These are phyloP conservation scores for Aspergillus fumigatus DNA, from an alignment of 2,329 filamentous ascomycete genomes.

Conservation along the genomic window DNA sequence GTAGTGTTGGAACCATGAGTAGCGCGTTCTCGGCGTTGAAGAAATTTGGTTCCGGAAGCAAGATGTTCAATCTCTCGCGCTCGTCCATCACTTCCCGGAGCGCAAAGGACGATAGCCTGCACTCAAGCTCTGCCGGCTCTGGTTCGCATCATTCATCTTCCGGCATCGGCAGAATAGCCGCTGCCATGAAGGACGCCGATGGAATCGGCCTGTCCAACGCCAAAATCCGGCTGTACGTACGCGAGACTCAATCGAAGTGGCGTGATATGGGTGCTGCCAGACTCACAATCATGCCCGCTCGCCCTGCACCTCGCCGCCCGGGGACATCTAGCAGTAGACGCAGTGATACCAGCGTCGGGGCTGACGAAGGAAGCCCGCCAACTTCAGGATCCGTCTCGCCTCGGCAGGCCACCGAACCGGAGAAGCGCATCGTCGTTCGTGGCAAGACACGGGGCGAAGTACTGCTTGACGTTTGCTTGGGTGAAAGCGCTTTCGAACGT, in stretches of 20 bases:
- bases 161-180: conserved; percentile 49
- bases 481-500: conserved; percentile 77
- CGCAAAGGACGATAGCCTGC: conserved; percentile 50
- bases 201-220: conserved; percentile 66
- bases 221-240: conserved; percentile 79
- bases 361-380: conserved; percentile 24
- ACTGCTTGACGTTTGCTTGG: conserved; percentile 77
- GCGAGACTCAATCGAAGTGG: conserved; percentile 75
- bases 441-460: conserved; percentile 63
- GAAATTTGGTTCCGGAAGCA: conserved; percentile 66
- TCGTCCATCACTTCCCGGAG: conserved; percentile 64
- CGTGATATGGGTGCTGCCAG: conserved; percentile 82
- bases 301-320: conserved; percentile 27
- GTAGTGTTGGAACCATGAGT: conserved; percentile 70
- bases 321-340: conserved; percentile 49
- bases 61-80: conserved; percentile 75
- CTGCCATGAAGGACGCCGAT: conserved; percentile 49
- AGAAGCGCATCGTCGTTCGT: conserved; percentile 80
- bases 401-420: conserved; percentile 57
- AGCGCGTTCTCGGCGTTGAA: conserved; percentile 75
- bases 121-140: conserved; percentile 52
- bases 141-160: conserved; percentile 49
- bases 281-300: conserved; percentile 70
- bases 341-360: conserved; percentile 23
- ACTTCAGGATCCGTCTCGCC: conserved; percentile 30